Conservation (phyloP, 371 early-diverging fungal species). For the Haplosporangium sp. region DNA sequence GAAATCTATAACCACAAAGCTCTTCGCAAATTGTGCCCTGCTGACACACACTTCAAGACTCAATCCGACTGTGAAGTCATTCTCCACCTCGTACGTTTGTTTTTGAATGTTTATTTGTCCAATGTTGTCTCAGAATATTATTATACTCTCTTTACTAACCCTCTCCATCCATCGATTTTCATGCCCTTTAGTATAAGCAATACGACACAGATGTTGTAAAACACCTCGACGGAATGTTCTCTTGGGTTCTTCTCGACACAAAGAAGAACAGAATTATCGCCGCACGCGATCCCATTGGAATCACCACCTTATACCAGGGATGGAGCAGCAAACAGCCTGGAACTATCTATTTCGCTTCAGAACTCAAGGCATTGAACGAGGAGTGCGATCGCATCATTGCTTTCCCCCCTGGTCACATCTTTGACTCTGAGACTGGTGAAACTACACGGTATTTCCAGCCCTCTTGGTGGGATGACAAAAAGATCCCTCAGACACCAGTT, state of each 20-base stretch:
- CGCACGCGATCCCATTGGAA: conserved; percentile 97
- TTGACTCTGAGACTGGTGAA: conserved; percentile 80
- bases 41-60: conserved; percentile 83
- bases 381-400: conserved; percentile 95
- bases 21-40: conserved; percentile 81
- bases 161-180: not conserved
- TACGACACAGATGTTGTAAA: conserved; percentile 82
- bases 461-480: conserved; percentile 83
- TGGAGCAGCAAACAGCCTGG: conserved; percentile 84
- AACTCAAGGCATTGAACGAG: conserved; percentile 94
- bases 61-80: conserved; percentile 98
- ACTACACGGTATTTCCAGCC: conserved; percentile 92
- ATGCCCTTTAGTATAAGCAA: conserved; percentile 80
- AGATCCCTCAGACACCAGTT: conserved; percentile 65
- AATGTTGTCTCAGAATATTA: not conserved
- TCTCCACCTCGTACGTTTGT: conserved; percentile 82
- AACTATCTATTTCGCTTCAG: conserved; percentile 92
- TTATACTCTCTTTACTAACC: not conserved
- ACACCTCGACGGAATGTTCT: conserved; percentile 95
- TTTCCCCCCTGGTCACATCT: conserved; percentile 96
- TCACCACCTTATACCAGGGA: conserved; percentile 97
- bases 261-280: conserved; percentile 85
- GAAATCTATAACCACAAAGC: conserved; percentile 98
- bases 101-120: not conserved
- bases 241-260: conserved; percentile 91